A percentile compares a stretch with the other conserved stretches of the same genome.
These are phyloP conservation scores for Tephrocybe rancida DNA, from an alignment of 768 basidiomycete species.

Conservation along the genomic window DNA sequence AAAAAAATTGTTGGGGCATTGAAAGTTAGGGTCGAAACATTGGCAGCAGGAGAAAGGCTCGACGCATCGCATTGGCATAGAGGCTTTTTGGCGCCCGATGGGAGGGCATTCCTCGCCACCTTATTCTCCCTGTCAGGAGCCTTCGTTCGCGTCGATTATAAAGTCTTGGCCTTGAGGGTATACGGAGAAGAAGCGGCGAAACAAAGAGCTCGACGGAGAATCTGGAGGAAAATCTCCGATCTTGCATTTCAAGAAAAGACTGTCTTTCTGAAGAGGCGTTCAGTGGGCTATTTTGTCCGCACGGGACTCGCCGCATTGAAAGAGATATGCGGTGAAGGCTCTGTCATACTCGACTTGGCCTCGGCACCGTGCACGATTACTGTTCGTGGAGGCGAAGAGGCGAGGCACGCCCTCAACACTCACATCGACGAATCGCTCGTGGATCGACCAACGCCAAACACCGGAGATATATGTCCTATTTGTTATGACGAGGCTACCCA, in stretches of 20 bases:
- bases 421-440: background rate
- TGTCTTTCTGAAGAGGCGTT: conserved; percentile 34
- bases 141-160: no score
- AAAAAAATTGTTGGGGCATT: conserved; percentile 52
- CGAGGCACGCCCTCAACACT: no score
- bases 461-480: conserved; percentile 44
- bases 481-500: conserved; percentile 46
- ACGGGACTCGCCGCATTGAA: conserved; percentile 49
- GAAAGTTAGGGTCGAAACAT: conserved; percentile 57
- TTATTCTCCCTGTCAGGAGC: no score
- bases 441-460: conserved; percentile 5
- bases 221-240: conserved; percentile 36
- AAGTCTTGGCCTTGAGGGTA: no score
- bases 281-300: conserved; percentile 48
- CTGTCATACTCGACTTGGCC: conserved; percentile 44
- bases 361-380: conserved; percentile 35
- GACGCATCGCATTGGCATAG: conserved; percentile 48
- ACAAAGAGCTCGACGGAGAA: conserved; percentile 1
- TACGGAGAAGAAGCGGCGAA: no score
- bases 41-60: conserved; percentile 51
- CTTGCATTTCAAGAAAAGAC: conserved; percentile 43
- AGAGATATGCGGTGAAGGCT: conserved; percentile 55
- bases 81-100: conserved; percentile 30
- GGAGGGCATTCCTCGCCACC: no score
- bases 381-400: conserved; percentile 3